Conservation (phyloP, 208 protist species). For the Leishmania aethiopica region DNA sequence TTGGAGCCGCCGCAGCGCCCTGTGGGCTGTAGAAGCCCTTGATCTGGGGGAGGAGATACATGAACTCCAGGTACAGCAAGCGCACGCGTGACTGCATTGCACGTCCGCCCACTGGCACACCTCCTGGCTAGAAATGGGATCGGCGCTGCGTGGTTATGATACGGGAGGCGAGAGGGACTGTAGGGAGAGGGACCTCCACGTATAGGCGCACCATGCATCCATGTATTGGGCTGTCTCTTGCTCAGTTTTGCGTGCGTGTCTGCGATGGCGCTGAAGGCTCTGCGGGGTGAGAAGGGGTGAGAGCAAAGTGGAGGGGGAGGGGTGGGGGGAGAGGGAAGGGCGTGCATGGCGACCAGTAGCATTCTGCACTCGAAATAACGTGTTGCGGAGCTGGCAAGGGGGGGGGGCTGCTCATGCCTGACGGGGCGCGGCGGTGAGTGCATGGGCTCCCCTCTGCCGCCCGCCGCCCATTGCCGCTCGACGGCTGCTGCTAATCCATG, state of each 20-base stretch:
- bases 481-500: background rate
- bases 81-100: conserved; percentile 44
- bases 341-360: background rate
- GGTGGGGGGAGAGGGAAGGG: background rate
- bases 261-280: background rate
- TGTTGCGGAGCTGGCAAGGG: background rate
- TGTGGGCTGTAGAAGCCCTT: conserved; percentile 20
- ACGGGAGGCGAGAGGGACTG: too few relatives aligned
- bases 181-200: too few relatives aligned
- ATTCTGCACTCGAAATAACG: background rate
- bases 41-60: conserved; percentile 56
- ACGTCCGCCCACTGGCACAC: background rate
- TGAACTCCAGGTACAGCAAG: conserved; percentile 74
- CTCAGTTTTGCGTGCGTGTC: background rate
- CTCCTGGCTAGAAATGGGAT: background rate
- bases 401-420: background rate
- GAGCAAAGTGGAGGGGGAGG: background rate
- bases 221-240: background rate
- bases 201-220: background rate
- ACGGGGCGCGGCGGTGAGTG: background rate
- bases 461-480: background rate
- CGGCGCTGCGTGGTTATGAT: too few relatives aligned
- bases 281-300: too few relatives aligned
- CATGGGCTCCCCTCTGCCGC: background rate
- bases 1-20: background rate